Conservation (phyloP, 768 basidiomycete species). For the Tulasnella sp. region DNA sequence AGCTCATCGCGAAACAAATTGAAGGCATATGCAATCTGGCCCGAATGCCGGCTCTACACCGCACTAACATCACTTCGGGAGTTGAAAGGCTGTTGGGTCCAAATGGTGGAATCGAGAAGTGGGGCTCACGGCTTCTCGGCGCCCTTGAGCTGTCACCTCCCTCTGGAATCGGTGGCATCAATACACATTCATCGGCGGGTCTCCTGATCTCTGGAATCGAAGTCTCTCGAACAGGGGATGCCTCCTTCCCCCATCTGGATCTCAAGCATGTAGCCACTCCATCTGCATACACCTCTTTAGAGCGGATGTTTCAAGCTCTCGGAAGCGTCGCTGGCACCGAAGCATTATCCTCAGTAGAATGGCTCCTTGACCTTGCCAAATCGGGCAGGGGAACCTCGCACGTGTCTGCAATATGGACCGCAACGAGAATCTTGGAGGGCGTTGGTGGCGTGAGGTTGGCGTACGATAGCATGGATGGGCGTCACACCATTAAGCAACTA, state of each 20-base stretch:
- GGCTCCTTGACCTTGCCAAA: slow-evolving; percentile 55
- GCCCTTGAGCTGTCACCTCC: slow-evolving; percentile 65
- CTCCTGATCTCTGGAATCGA: slow-evolving; percentile 17
- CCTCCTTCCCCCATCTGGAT: slow-evolving; percentile 45
- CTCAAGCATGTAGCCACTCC: slow-evolving; percentile 46
- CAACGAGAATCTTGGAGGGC: slow-evolving; percentile 65
- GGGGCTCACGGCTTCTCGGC: slow-evolving; percentile 79
- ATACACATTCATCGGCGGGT: slow-evolving; percentile 17
- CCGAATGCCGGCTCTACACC: slow-evolving; percentile 19
- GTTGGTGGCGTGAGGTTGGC: slow-evolving; percentile 40
- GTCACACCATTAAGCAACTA: background rate
- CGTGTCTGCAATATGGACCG: slow-evolving; percentile 76
- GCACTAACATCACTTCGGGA: slow-evolving; percentile 38
- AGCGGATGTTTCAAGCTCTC: slow-evolving; percentile 60
- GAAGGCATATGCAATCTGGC: slow-evolving; percentile 56
- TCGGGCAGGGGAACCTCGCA: slow-evolving; percentile 36
- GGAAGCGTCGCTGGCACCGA: slow-evolving; percentile 58
- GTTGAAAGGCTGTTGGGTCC: slow-evolving; percentile 65
- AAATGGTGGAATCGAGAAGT: slow-evolving; percentile 74
- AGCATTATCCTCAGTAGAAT: slow-evolving; percentile 69
- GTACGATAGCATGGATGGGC: slow-evolving; percentile 19
- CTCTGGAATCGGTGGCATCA: slow-evolving; percentile 19
- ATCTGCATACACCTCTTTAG: slow-evolving; percentile 43
- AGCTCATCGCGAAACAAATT: slow-evolving; percentile 54
- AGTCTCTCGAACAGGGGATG: slow-evolving; percentile 21